Percentiles rank a stretch among this genome's conserved stretches.
Evolutionary conservation across 2,329 filamentous ascomycete genomes (phyloP).

Genomic region (Ophiocordyceps camponoti-rufipedis): DNA sequence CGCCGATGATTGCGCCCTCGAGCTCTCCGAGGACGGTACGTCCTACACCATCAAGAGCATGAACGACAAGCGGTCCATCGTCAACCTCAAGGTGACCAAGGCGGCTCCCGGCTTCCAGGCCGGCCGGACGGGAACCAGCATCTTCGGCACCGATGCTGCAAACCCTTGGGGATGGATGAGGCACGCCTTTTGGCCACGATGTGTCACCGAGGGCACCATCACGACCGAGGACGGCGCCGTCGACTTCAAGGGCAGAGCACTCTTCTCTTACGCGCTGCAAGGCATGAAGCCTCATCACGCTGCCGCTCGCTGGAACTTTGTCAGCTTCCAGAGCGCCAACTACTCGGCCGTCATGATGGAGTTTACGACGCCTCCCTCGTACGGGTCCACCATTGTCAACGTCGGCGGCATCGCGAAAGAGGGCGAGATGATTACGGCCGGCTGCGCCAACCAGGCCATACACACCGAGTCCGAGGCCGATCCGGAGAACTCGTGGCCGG

Average conservation of each 20-base stretch:
- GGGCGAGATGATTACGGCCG: slow-evolving; percentile 59
- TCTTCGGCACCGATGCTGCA: slow-evolving; percentile 69
- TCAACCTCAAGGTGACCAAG: slow-evolving; percentile 70
- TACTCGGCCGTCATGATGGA: slow-evolving; percentile 91
- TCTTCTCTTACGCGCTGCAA: slow-evolving; percentile 76
- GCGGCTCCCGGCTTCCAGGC: slow-evolving; percentile 64
- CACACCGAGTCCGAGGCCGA: slow-evolving; percentile 59
- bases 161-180: slow-evolving; percentile 87
- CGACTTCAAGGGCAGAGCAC: slow-evolving; percentile 61
- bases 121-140: slow-evolving; percentile 67
- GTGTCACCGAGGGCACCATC: slow-evolving; percentile 64
- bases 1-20: slow-evolving; percentile 68
- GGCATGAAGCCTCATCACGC: slow-evolving; percentile 99
- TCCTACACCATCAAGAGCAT: slow-evolving; percentile 81
- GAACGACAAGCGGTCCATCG: slow-evolving; percentile 59
- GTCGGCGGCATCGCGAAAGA: slow-evolving; percentile 73
- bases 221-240: slow-evolving; percentile 65
- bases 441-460: slow-evolving; percentile 41
- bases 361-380: slow-evolving; percentile 83
- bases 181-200: slow-evolving; percentile 89
- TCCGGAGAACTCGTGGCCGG: slow-evolving; percentile 69
- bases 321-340: slow-evolving; percentile 72
- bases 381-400: slow-evolving; percentile 67
- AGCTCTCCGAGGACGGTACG: slow-evolving; percentile 69
- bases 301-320: slow-evolving; percentile 83